Conservation (phyloP, 2,329 filamentous ascomycete species). For the Fusarium illudens region DNA sequence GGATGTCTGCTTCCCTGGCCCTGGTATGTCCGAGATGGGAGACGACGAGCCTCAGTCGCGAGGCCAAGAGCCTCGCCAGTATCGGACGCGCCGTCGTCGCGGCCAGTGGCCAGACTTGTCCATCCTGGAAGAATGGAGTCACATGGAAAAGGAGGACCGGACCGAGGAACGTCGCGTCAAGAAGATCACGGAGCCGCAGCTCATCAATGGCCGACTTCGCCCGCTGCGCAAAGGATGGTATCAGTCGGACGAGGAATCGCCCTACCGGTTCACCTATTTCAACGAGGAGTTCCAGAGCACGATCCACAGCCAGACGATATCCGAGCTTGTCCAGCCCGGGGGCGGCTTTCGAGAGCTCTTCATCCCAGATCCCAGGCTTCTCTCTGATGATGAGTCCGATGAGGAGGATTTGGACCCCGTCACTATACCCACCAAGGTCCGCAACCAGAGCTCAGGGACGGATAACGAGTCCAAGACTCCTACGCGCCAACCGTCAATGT, state of each 20-base stretch:
- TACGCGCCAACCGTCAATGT: conserved; percentile 57
- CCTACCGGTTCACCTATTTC: conserved; percentile 98
- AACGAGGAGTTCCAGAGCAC: conserved; percentile 97
- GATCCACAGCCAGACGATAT: conserved; percentile 95
- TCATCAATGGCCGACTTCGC: conserved; percentile 88
- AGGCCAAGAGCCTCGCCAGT: conserved; percentile 48
- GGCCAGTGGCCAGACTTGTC: conserved; percentile 87
- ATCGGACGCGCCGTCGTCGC: conserved; percentile 64
- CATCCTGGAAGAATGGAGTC: conserved; percentile 88
- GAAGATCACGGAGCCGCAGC: conserved; percentile 91
- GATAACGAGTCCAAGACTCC: conserved; percentile 55
- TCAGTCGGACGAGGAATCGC: conserved; percentile 85
- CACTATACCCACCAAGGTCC: conserved; percentile 37
- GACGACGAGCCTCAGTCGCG: conserved; percentile 74
- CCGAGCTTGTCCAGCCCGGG: conserved; percentile 87
- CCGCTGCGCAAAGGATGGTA: conserved; percentile 86
- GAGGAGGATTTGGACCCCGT: conserved; percentile 62
- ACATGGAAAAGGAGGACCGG: conserved; percentile 83
- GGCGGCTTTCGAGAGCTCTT: conserved; percentile 88
- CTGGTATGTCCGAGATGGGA: conserved; percentile 75
- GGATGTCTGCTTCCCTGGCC: conserved; percentile 92
- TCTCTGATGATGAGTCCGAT: conserved; percentile 78
- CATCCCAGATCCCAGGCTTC: conserved; percentile 80
- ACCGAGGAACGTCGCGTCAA: conserved; percentile 85
- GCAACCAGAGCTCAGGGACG: conserved; percentile 32